Evolutionary conservation across 495 filamentous ascomycete species (phyloP).

Genomic region (Extremus antarcticus): DNA sequence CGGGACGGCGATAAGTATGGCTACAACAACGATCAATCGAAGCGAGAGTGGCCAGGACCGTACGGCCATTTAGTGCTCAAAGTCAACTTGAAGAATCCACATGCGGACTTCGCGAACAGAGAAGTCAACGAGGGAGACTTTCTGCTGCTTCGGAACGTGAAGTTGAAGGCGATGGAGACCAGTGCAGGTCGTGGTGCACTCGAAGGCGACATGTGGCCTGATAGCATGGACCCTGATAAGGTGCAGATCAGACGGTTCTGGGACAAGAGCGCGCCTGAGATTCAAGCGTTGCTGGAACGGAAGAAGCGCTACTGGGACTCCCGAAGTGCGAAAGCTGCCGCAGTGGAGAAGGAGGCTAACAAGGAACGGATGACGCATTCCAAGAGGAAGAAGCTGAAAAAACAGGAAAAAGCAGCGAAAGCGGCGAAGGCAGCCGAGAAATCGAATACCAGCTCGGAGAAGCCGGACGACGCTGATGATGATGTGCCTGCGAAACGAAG

Average conservation of each 20-base stretch:
- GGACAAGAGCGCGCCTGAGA: conserved; percentile 36
- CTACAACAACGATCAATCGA: conserved; percentile 30
- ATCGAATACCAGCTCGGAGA: neutral
- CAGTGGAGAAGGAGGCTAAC: conserved; percentile 39
- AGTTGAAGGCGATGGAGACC: conserved; percentile 50
- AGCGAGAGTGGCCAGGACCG: conserved; percentile 61
- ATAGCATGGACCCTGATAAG: conserved; percentile 41
- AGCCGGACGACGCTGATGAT: neutral
- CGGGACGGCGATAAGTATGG: conserved; percentile 40
- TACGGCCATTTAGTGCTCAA: conserved; percentile 63
- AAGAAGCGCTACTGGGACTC: conserved; percentile 45
- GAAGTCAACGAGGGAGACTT: conserved; percentile 48
- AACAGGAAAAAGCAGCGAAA: conserved; percentile 31
- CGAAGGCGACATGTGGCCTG: conserved; percentile 63
- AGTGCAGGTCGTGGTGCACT: conserved; percentile 38
- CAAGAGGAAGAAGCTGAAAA: conserved; percentile 27
- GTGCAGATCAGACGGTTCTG: conserved; percentile 38
- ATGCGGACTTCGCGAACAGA: conserved; percentile 46
- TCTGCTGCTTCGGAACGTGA: conserved; percentile 60
- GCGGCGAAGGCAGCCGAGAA: conserved; percentile 21
- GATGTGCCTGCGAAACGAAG: neutral
- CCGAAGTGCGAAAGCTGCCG: conserved; percentile 2
- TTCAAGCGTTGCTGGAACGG: conserved; percentile 51
- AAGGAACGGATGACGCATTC: conserved; percentile 18
- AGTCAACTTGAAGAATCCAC: conserved; percentile 59